These are phyloP conservation scores for Ophiostoma piceae DNA, from an alignment of 2,329 filamentous ascomycete species.

Conservation along the genomic window DNA sequence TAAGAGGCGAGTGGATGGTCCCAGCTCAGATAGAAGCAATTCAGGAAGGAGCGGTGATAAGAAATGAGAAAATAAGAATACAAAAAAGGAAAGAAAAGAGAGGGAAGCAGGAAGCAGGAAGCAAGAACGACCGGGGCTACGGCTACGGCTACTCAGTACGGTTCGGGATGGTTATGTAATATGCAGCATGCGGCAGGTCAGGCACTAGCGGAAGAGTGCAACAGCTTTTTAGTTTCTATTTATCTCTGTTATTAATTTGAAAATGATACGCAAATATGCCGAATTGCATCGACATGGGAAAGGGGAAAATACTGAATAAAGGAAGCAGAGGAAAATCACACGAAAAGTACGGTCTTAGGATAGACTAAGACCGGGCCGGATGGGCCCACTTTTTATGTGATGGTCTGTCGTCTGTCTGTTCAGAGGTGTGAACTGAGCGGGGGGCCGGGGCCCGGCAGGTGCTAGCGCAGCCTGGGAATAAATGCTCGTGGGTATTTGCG, in stretches of 20 bases:
- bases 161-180: background rate
- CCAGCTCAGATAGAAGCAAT: background rate
- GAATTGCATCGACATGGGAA: background rate
- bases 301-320: background rate
- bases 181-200: background rate
- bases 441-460: constrained; percentile 10
- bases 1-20: background rate
- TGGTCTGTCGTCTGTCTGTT: background rate
- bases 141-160: background rate
- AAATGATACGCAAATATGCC: background rate
- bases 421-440: constrained; percentile 1
- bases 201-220: background rate
- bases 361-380: background rate
- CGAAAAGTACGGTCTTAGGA: background rate
- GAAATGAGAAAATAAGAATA: background rate
- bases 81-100: background rate
- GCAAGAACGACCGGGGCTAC: constrained; percentile 1
- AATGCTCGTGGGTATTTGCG: background rate
- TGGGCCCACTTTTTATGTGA: background rate
- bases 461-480: background rate
- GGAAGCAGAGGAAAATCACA: background rate
- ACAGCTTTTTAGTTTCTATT: background rate
- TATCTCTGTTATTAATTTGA: too few species aligned
- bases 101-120: background rate
- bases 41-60: background rate